Base-by-base conservation (phyloP, 306 rosid species). In the Leucaena leucocephala region DNA sequence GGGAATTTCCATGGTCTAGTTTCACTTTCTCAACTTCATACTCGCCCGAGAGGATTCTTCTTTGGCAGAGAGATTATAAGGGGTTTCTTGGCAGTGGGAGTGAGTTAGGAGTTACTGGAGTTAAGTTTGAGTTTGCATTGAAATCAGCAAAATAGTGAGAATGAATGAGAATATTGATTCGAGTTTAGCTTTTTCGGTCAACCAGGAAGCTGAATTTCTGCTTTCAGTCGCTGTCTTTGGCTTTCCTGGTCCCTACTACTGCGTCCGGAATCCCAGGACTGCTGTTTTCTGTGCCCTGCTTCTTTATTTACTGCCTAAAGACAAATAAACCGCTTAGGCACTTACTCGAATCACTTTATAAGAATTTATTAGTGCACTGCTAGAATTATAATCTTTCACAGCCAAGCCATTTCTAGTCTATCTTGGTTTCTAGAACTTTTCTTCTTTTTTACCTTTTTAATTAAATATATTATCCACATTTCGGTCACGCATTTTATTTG, bases 261-360 rank as follows among this genome's bases (percentile, higher is more conserved):
- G 78, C 73, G 83, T 78, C 88, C 85, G 85, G 88, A 78, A 75
- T 85, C 88, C 85, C 88, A 76, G 88, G 88, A 82, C 88, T 75
- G 79, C 75, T 85, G 84, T 82, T 82, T 82, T 82, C 75, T 63
- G 78, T 77, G 82, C 85, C 77, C 85, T 82, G 88, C 73, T 50
- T 81, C 81, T 45, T 74, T 76, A 82, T 85, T 85, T 85, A 82
- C 83, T 82, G 83, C 83, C 81, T 42, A 81, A 78, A 78, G 83
- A 85, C 85, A 81, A 74, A 81, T 65, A 59, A 77, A 74, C 71
- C 48, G 77, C 73, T 55, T 80, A 57, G 74, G 73, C 65, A 72
- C 77, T 40, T 76, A 54, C 12, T 34, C 64, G 39, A 19, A 27
- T 67, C 2, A 44, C 6, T 42, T 68, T 21, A 58, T 35, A 38